phyloP scores from a whole-genome alignment of 2,329 filamentous ascomycete species.

The Aspergillus ochraceus region DNA sequence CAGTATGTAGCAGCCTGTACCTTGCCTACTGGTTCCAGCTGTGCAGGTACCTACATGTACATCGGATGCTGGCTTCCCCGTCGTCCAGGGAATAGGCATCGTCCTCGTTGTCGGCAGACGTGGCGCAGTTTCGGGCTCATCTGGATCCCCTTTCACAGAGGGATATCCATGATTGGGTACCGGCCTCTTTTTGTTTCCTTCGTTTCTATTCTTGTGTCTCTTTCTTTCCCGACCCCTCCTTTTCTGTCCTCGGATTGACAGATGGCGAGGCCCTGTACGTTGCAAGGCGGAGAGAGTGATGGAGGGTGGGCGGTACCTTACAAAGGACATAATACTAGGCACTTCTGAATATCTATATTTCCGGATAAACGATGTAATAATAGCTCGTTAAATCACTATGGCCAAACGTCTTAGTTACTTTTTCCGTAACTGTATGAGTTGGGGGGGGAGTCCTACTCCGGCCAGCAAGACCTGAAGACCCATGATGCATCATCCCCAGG shows the following conservation, averaged over 20 bases:
- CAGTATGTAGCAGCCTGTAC: not conserved
- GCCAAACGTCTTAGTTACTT: too few species aligned
- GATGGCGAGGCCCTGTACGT: slow-evolving; percentile 6
- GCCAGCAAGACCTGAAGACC: too few species aligned
- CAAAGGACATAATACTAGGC: too few species aligned
- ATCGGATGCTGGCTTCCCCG: not conserved
- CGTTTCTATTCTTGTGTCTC: not conserved
- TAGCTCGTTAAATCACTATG: too few species aligned
- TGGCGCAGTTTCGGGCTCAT: slow-evolving; percentile 8
- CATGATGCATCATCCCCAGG: too few species aligned
- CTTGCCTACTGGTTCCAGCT: too few species aligned
- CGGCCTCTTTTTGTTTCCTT: not conserved
- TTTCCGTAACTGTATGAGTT: too few species aligned
- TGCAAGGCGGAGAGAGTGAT: slow-evolving; percentile 3
- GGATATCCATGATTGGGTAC: slow-evolving; percentile 7
- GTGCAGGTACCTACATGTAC: not conserved
- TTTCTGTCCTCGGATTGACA: slow-evolving; percentile 1
- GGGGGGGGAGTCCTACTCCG: too few species aligned
- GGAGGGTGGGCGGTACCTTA: not conserved
- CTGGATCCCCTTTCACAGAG: not conserved
- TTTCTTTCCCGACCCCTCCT: not conserved
- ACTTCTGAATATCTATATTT: too few species aligned
- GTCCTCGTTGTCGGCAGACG: not conserved
- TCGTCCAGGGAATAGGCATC: not conserved
- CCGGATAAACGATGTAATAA: not conserved